A percentile compares a stretch with the other conserved stretches of the same genome.
Conservation (phyloP, 75 land plant species). For the Isoetes taiwanensis region DNA sequence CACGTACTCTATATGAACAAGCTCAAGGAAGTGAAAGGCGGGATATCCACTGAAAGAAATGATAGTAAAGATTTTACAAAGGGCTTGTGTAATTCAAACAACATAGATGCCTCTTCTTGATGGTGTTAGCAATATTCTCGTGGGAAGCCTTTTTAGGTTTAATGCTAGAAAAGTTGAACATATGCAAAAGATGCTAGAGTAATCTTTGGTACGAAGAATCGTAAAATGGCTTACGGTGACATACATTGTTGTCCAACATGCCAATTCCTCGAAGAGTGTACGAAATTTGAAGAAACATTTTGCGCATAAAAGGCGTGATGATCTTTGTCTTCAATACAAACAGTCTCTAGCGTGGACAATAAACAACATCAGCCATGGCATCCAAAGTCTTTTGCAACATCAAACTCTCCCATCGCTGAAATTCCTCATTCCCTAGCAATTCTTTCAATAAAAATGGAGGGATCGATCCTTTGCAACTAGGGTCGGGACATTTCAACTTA, state of each 20-base stretch:
- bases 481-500: slow-evolving; percentile 57
- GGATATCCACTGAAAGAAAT: too few relatives aligned
- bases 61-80: too few relatives aligned
- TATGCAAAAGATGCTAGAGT: too few relatives aligned
- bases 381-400: slow-evolving; percentile 68
- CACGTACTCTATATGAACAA: too few relatives aligned
- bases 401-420: slow-evolving; percentile 72
- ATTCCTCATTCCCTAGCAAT: slow-evolving; percentile 67
- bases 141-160: too few relatives aligned
- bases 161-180: too few relatives aligned
- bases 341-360: slow-evolving; percentile 78
- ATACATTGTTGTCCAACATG: slow-evolving; percentile 70
- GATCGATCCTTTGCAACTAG: slow-evolving; percentile 43
- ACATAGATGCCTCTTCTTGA: too few relatives aligned
- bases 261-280: slow-evolving; percentile 61
- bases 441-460: slow-evolving; percentile 56
- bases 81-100: too few relatives aligned
- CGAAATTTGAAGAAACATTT: slow-evolving; percentile 78
- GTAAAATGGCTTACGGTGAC: slow-evolving; percentile 60
- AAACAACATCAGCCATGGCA: slow-evolving; percentile 68
- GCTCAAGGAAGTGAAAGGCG: too few relatives aligned
- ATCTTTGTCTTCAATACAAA: slow-evolving; percentile 71
- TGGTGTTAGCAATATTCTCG: too few relatives aligned
- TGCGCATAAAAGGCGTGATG: slow-evolving; percentile 66
- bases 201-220: too few relatives aligned